These are phyloP conservation scores for Oryza nivara DNA, from an alignment of 176 grass and related monocot species.

Conservation along the genomic window DNA sequence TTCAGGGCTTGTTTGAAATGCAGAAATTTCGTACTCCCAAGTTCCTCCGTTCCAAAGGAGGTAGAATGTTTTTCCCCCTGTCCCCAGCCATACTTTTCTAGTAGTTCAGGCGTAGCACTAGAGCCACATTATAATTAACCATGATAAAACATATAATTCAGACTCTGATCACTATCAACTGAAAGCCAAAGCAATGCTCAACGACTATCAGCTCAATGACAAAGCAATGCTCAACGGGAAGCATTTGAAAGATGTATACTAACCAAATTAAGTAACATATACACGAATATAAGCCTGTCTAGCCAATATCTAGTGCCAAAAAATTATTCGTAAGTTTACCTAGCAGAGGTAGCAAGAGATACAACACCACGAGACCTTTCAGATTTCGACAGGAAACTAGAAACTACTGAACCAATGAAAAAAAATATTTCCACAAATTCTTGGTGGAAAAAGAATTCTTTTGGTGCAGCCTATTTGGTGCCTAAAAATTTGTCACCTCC, in stretches of 20 bases:
- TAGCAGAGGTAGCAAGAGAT: slow-evolving; percentile 6
- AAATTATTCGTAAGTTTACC: slow-evolving; percentile 7
- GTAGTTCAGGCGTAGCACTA: background rate
- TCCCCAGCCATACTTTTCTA: no score
- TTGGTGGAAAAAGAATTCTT: slow-evolving; percentile 42
- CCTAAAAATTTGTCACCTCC: slow-evolving; percentile 35
- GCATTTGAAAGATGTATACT: slow-evolving; percentile 3
- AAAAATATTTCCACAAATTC: slow-evolving; percentile 15
- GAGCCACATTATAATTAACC: background rate
- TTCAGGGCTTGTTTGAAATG: background rate
- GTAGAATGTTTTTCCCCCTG: background rate
- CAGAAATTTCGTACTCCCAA: background rate
- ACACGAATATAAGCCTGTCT: slow-evolving; percentile 15
- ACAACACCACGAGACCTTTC: slow-evolving; percentile 33
- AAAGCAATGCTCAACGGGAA: background rate
- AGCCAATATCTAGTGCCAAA: slow-evolving; percentile 7
- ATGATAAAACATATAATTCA: background rate
- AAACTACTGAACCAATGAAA: slow-evolving; percentile 3
- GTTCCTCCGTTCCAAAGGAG: background rate
- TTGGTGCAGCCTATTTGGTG: slow-evolving; percentile 39
- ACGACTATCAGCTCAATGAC: background rate
- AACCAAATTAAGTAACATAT: slow-evolving; percentile 33
- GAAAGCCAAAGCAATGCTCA: background rate
- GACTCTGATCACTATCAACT: background rate
- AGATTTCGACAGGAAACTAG: slow-evolving; percentile 3